phyloP scores from a whole-genome alignment of 345 rosid species.

The Sisymbrium irio region DNA sequence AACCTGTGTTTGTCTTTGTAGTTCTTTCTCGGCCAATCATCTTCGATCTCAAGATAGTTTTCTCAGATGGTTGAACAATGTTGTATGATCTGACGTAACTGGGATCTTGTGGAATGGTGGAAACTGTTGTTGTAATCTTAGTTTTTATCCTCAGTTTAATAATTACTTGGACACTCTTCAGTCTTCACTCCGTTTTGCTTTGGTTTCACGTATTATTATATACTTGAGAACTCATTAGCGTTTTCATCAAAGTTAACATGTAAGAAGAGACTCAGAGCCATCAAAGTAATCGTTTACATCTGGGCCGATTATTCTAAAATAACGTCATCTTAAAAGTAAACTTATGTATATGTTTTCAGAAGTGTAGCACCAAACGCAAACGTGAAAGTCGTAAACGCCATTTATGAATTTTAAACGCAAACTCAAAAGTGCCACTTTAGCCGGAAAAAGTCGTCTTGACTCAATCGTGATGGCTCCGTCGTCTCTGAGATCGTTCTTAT shows the following conservation, averaged over 20 bases:
- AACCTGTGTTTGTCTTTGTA: neutral
- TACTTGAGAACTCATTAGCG: neutral
- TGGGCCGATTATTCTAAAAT: too few species aligned
- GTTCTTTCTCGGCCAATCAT: conserved; percentile 19
- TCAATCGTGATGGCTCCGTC: conserved; percentile 8
- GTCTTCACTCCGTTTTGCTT: neutral
- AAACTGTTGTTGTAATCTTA: conserved; percentile 30
- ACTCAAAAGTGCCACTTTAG: neutral
- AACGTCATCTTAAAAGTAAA: too few species aligned
- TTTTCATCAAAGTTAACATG: too few species aligned
- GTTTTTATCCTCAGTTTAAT: neutral
- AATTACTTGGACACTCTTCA: neutral
- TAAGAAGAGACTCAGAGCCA: neutral
- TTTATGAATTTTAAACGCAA: neutral
- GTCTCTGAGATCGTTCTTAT: neutral
- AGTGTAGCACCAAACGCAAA: neutral
- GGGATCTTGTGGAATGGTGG: conserved; percentile 19
- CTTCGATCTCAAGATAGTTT: conserved; percentile 27
- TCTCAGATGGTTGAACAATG: conserved; percentile 20
- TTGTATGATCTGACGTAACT: conserved; percentile 30
- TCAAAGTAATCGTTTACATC: neutral
- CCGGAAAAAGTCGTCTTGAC: neutral
- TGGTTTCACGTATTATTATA: neutral
- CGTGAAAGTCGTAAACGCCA: neutral
- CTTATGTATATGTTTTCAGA: too few species aligned